Conservation (phyloP, 805 yeast genomes). For the Starmerella etchellsii region DNA sequence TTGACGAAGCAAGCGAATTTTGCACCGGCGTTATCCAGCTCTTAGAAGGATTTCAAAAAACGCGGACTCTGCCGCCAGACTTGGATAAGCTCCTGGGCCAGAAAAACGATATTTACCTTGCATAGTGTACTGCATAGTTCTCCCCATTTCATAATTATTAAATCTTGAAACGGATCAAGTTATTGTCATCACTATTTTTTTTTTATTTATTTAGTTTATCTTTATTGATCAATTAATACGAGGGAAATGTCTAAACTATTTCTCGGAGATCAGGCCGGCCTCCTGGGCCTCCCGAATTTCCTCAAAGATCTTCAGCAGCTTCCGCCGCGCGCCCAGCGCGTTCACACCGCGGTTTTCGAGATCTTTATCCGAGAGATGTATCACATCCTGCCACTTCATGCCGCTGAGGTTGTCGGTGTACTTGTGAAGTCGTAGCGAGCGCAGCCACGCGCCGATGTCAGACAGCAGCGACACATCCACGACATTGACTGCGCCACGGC, state of each 20-base stretch:
- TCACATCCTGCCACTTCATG: slow-evolving; percentile 65
- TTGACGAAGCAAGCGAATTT: slow-evolving; percentile 1
- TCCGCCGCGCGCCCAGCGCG: slow-evolving; percentile 92
- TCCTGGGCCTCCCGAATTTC: slow-evolving; percentile 53
- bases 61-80: not conserved
- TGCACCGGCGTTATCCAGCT: slow-evolving; percentile 2
- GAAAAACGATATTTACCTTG: no score
- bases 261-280: slow-evolving; percentile 9
- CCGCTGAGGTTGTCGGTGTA: slow-evolving; percentile 74
- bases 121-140: no score
- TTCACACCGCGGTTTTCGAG: slow-evolving; percentile 72
- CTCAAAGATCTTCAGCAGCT: slow-evolving; percentile 80
- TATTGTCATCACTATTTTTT: no score
- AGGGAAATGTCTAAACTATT: no score
- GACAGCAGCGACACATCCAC: slow-evolving; percentile 31
- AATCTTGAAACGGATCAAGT: no score
- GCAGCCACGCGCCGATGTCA: slow-evolving; percentile 87
- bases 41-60: slow-evolving; percentile 37
- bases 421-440: slow-evolving; percentile 79
- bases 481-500: slow-evolving; percentile 11
- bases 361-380: slow-evolving; percentile 53
- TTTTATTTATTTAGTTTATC: no score
- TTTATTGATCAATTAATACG: no score
- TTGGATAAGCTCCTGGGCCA: not conserved
- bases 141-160: no score